Conservation (phyloP, 1,139 yeast genomes). For the Suhomyces bolitotheri region DNA sequence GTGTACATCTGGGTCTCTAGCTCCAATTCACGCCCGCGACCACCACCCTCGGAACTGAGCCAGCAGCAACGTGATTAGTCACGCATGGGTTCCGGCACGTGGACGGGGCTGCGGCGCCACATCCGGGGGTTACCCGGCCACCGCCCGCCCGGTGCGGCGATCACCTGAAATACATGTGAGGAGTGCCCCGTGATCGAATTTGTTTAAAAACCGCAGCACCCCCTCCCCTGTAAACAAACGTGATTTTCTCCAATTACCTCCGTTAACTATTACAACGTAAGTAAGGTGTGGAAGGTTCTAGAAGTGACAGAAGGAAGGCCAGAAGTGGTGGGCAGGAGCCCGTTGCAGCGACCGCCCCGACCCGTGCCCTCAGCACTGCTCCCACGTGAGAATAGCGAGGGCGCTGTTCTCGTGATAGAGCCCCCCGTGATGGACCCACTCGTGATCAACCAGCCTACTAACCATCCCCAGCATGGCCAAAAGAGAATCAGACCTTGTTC, state of each 20-base stretch:
- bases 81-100: too few species aligned
- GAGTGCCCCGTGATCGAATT: conserved; percentile 27
- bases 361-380: too few species aligned
- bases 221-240: conserved; percentile 14
- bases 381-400: conserved; percentile 3
- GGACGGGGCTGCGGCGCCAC: too few species aligned
- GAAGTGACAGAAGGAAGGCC: too few species aligned
- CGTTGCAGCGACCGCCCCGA: too few species aligned
- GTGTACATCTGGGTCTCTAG: conserved; percentile 4
- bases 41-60: too few species aligned
- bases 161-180: conserved; percentile 35
- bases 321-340: too few species aligned
- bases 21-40: neutral
- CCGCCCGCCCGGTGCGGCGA: conserved; percentile 1
- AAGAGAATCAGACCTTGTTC: conserved; percentile 29
- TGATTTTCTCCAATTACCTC: conserved; percentile 13
- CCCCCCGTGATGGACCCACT: conserved; percentile 1
- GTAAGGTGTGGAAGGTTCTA: too few species aligned
- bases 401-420: conserved; percentile 1
- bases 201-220: conserved; percentile 13
- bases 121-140: conserved; percentile 5
- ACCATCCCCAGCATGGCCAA: conserved; percentile 23
- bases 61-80: conserved; percentile 6
- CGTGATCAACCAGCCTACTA: conserved; percentile 9
- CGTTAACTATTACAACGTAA: too few species aligned